Percentiles rank a stretch among this genome's conserved stretches.
phyloP scores from a whole-genome alignment of 2,329 filamentous ascomycete genomes.

The Atkinsonella hypoxylon region DNA sequence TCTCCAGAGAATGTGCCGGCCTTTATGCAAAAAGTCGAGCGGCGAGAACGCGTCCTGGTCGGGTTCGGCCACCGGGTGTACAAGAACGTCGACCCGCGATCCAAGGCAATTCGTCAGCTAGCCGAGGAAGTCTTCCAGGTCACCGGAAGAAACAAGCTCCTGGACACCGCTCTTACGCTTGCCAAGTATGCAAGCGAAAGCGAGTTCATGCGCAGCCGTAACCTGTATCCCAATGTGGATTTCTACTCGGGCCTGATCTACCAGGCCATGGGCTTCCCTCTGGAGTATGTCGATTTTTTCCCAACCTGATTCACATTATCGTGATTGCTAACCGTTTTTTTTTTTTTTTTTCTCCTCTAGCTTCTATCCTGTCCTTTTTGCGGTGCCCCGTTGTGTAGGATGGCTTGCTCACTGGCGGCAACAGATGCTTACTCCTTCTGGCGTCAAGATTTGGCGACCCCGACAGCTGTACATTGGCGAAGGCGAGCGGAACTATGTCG shows the following conservation, averaged over 20 bases:
- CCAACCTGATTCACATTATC: too few species aligned
- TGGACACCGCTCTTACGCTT: slow-evolving; percentile 34
- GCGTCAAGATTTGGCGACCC: slow-evolving; percentile 39
- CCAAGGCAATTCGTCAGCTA: slow-evolving; percentile 34
- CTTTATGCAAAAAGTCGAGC: slow-evolving; percentile 38
- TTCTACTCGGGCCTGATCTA: slow-evolving; percentile 41
- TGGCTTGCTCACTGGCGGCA: slow-evolving; percentile 42
- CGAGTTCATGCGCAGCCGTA: slow-evolving; percentile 36
- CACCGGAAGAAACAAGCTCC: slow-evolving; percentile 37
- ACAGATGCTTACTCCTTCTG: slow-evolving; percentile 31
- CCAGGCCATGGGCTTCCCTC: slow-evolving; percentile 39
- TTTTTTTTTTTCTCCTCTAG: slow-evolving; percentile 5
- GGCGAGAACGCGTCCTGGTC: slow-evolving; percentile 37
- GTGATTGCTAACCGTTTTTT: neutral
- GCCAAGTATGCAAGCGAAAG: slow-evolving; percentile 32
- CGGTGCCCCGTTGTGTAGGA: slow-evolving; percentile 36
- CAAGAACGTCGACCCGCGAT: slow-evolving; percentile 41
- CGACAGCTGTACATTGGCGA: slow-evolving; percentile 36
- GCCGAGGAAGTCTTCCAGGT: slow-evolving; percentile 38
- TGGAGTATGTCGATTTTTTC: slow-evolving; percentile 22
- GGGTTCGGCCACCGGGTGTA: slow-evolving; percentile 45
- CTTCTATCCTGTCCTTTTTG: slow-evolving; percentile 39
- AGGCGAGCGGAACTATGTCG: slow-evolving; percentile 31
- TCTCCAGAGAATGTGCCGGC: slow-evolving; percentile 36
- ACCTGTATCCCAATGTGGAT: slow-evolving; percentile 39